Base-by-base conservation (phyloP, 192 early-diverging fungal species). In the Rhizophagus sp. region DNA sequence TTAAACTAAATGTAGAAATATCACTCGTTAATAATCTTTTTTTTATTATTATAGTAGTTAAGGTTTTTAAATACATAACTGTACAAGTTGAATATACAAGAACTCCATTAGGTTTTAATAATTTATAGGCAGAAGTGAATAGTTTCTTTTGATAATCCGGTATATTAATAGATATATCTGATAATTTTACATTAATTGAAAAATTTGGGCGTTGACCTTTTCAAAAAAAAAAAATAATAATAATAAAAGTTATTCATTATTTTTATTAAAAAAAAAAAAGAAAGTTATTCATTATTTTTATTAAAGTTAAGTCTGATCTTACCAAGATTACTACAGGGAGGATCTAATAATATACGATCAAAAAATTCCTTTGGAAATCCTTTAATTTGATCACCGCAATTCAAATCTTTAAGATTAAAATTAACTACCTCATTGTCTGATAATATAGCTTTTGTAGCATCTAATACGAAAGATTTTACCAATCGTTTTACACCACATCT, bases 51-150 rank as follows among this genome's bases (percentile, higher is more conserved):
- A 41, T 41, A 41, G 6, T 5, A 41, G 39, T 6, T 41, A 41
- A 41, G 39, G 22, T 41, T 13, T 61, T 62, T 62, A 62, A n/a
- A n/a, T n/a, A 62, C 62, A 10, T 49, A 39, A 79, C 78, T 15
- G 78, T 79, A 50, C 78, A 79, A 9, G 78, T 79, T 9, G 78
- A 79, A 70, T 79, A 79, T 27, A 79, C 47, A 52, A 79, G 10
- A 25, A 47, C 62, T 52, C 78, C 78, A 36, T 47, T 49, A 70
- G 19, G 6, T 61, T 62, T 68, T 12, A 79, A 50, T n/a, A 79
- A 41, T 33, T 36, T n/a, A 44, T 69, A 65, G n/a, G 78, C 78
- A 19, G 66, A 68, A 33, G 39, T 5, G 13, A 79, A 69, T 11
- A 79, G 22, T 22, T 68, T 65, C 12, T 50, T 70, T 39, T 79